Evolutionary conservation across 768 basidiomycete species (phyloP), one percentile per base, ranked within the genome.

Genomic region (Pleurotus ostreatus): DNA sequence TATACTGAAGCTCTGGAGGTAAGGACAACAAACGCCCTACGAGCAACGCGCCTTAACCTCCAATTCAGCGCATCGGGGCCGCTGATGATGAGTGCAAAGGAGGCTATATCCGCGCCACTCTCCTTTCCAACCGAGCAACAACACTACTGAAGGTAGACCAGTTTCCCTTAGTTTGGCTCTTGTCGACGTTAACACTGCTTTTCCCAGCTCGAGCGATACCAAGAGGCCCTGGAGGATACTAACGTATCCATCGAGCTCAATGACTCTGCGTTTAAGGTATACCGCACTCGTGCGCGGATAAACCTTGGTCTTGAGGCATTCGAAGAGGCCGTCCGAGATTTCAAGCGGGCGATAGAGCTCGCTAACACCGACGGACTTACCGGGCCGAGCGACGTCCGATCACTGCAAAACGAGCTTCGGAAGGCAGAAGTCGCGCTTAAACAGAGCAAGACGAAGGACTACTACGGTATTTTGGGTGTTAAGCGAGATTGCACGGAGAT

Each of bases 381-480:
- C 2, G 51, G 51, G 11, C 37, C 51, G 9, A 75, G 71, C 0
- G 91, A 93, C 61, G 78, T 83, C 26, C 76, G 83, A 8, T 75
- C 80, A 18, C 75, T 93, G 49, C 79, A 74, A 56, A 62, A 65
- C 0, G 92, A 95, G 65, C 74, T 93, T 41, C 85, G 82, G 69
- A 89, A 92, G 68, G 92, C 92, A 0, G 91, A 95, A 70, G 82
- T 81, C 3, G 85, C 81, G 52, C 73, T 94, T 60, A 94, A 93
- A 78, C 74, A 88, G 61, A 92, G 89, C 73, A 94, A 94, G 76
- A 86, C 88, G 55, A 94, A 93, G 71, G 92, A 94, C 65, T 92
- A 92, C 65, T 91, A 90, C 68, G 89, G 90, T 72, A 91, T 91
- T 62, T 76, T 92, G 23, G 80, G 60, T 55, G 69, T 91, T 3